These are phyloP conservation scores for Incumbomyces lentus DNA, from an alignment of 2,329 filamentous ascomycete genomes.

Conservation along the genomic window DNA sequence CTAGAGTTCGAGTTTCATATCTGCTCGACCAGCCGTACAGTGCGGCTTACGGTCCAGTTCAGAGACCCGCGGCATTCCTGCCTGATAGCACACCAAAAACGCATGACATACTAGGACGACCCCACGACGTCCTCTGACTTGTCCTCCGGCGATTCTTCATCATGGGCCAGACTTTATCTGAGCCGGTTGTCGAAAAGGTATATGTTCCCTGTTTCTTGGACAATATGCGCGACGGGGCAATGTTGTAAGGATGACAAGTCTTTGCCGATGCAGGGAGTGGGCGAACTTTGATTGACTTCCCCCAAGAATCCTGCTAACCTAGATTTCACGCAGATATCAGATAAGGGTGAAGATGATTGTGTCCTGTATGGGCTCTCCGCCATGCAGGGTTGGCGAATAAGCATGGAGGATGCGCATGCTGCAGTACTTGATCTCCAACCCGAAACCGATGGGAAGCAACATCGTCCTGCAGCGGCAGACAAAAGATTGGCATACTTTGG, in stretches of 20 bases:
- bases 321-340: conserved; percentile 57
- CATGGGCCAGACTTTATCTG: conserved; percentile 99
- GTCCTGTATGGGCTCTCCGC: conserved; percentile 89
- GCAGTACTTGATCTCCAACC: conserved; percentile 76
- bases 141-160: conserved; percentile 25
- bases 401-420: conserved; percentile 96
- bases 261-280: neutral
- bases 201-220: conserved; percentile 22
- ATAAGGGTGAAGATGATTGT: conserved; percentile 82
- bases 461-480: conserved; percentile 52
- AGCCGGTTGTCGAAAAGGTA: conserved; percentile 99
- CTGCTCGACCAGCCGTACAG: no score
- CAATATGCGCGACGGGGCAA: neutral
- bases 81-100: neutral
- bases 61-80: neutral
- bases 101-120: neutral
- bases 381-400: conserved; percentile 99
- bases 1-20: no score
- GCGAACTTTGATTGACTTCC: neutral
- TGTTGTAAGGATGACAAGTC: conserved; percentile 2
- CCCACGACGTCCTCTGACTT: neutral
- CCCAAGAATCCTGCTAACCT: neutral
- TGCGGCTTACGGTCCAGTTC: neutral
- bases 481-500: conserved; percentile 88
- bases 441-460: conserved; percentile 41